A percentile compares a stretch with the other conserved stretches of the same genome.
Evolutionary conservation across 2,329 filamentous ascomycete genomes (phyloP).

Genomic region (Trichoderma sp.): DNA sequence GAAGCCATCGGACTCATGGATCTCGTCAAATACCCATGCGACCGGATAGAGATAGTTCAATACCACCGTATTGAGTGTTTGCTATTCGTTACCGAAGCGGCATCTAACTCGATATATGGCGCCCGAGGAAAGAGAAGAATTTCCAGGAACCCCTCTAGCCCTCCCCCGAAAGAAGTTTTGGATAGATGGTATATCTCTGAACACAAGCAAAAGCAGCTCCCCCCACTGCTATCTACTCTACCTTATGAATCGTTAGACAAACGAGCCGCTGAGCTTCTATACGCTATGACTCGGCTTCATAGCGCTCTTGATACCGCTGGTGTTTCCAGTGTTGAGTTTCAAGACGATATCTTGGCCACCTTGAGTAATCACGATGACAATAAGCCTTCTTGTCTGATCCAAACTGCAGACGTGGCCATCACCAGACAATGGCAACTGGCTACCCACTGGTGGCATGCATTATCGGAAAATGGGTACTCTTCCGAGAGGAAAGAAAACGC

Average conservation of each 20-base stretch:
- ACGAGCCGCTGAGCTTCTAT: neutral
- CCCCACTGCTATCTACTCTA: neutral
- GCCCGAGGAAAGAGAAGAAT: neutral
- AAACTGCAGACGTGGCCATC: neutral
- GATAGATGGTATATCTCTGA: neutral
- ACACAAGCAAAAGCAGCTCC: neutral
- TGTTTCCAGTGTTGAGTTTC: neutral
- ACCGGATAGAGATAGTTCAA: neutral
- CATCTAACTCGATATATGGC: neutral
- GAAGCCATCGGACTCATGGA: neutral
- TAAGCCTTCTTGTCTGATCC: neutral
- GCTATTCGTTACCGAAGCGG: neutral
- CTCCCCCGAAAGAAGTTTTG: neutral
- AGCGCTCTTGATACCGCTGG: neutral
- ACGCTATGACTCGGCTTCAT: neutral
- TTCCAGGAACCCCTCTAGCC: neutral
- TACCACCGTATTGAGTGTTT: neutral
- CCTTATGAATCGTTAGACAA: neutral
- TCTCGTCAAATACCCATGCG: neutral
- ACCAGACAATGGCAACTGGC: neutral
- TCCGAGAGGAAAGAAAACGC: neutral
- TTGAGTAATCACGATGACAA: neutral
- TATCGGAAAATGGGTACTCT: neutral
- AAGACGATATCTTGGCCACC: neutral
- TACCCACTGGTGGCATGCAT: neutral